phyloP scores from a whole-genome alignment of 768 basidiomycete species.

The Tricholoma hemisulphureum region DNA sequence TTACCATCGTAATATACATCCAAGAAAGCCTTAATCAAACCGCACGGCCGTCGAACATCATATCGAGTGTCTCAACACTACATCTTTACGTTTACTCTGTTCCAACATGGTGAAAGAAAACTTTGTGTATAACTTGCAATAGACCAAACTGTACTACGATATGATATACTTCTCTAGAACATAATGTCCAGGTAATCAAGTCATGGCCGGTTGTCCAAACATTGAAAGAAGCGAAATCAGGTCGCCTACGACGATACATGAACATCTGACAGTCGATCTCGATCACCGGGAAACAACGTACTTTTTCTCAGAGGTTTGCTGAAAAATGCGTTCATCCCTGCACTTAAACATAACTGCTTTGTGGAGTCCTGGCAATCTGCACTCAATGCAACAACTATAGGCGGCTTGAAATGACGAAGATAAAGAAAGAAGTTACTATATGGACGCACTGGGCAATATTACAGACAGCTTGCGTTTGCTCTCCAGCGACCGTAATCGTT shows the following conservation, averaged over 20 bases:
- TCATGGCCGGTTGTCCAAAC: slow-evolving; percentile 39
- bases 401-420: not conserved
- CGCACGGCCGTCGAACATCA: not conserved
- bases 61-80: not conserved
- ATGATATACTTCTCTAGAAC: not conserved
- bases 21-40: not conserved
- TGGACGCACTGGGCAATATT: slow-evolving; percentile 53
- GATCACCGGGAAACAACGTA: slow-evolving; percentile 21
- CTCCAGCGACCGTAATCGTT: slow-evolving; percentile 59
- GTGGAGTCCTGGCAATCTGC: slow-evolving; percentile 79
- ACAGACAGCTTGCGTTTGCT: slow-evolving; percentile 49
- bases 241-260: slow-evolving; percentile 40
- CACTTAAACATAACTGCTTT: slow-evolving; percentile 71
- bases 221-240: slow-evolving; percentile 51
- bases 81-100: not conserved
- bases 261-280: not conserved
- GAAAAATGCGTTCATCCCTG: slow-evolving; percentile 76
- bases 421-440: not conserved
- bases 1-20: not conserved
- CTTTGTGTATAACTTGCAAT: too few relatives aligned
- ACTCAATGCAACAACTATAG: slow-evolving; percentile 65
- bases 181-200: not conserved
- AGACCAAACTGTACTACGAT: too few relatives aligned
- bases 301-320: slow-evolving; percentile 70
- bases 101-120: too few relatives aligned